Conservation (phyloP, 1,139 yeast genomes). For the Saccharomyces hybrid region DNA sequence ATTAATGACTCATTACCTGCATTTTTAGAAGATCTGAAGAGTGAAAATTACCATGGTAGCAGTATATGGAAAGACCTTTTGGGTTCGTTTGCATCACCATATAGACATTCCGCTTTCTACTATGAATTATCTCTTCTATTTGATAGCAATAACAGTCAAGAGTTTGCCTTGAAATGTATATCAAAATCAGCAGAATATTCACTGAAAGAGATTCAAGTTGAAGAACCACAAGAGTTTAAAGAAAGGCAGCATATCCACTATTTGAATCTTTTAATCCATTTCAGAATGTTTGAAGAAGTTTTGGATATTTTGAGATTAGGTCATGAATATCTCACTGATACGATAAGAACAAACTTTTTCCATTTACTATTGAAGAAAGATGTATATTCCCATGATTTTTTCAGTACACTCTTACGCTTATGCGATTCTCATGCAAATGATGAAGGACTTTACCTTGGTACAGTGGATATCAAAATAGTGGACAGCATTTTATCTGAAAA, state of each 20-base stretch:
- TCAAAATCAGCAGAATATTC: conserved; percentile 26
- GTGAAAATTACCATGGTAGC: conserved; percentile 4
- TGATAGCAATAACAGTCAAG: conserved; percentile 12
- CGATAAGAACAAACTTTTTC: conserved; percentile 20
- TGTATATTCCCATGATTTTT: conserved; percentile 10
- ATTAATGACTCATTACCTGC: conserved; percentile 15
- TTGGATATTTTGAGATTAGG: conserved; percentile 27
- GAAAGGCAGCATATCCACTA: conserved; percentile 23
- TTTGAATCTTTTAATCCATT: conserved; percentile 22
- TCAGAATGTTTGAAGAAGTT: conserved; percentile 24
- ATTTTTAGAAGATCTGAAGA: conserved; percentile 11
- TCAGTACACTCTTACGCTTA: conserved; percentile 19
- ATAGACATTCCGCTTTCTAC: conserved; percentile 13
- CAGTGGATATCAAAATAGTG: conserved; percentile 40
- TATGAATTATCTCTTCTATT: conserved; percentile 20
- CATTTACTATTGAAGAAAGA: conserved; percentile 17
- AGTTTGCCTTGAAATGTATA: conserved; percentile 23
- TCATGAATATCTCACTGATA: conserved; percentile 17
- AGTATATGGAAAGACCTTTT: conserved; percentile 23
- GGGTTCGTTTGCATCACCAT: conserved; percentile 11
- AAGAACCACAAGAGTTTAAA: conserved; percentile 18
- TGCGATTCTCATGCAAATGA: conserved; percentile 13
- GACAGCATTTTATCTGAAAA: conserved; percentile 33
- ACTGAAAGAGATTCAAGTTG: conserved; percentile 14
- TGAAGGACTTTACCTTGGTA: conserved; percentile 11